phyloP scores from a whole-genome alignment of 805 yeast species.

The Citeromyces matritensis region DNA sequence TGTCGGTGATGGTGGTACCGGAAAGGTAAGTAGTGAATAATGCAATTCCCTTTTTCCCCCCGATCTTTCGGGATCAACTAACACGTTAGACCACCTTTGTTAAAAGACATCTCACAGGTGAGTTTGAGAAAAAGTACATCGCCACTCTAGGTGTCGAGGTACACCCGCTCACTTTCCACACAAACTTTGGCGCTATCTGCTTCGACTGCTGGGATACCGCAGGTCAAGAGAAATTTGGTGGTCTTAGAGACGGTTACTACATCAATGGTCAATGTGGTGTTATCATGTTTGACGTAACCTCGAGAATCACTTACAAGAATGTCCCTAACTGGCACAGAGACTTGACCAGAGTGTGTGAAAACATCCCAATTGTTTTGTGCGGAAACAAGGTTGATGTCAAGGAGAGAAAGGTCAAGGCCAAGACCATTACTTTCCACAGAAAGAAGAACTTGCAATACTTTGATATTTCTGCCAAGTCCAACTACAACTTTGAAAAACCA shows the following conservation, averaged over 20 bases:
- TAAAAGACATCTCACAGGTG: conserved; percentile 99
- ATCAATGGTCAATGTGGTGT: conserved; percentile 99
- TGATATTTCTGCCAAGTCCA: conserved; percentile 98
- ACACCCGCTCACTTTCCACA: conserved; percentile 95
- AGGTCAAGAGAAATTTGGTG: conserved; percentile 99
- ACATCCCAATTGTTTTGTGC: conserved; percentile 96
- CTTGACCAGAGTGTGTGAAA: conserved; percentile 98
- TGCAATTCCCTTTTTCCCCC: neutral
- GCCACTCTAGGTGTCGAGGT: conserved; percentile 99
- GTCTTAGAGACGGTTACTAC: conserved; percentile 98
- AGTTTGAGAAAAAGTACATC: conserved; percentile 95
- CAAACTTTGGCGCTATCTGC: conserved; percentile 97
- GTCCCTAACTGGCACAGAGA: conserved; percentile 99
- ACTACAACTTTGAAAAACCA: conserved; percentile 99
- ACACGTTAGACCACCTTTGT: conserved; percentile 77
- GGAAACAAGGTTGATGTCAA: conserved; percentile 99
- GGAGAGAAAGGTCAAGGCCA: conserved; percentile 99
- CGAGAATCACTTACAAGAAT: conserved; percentile 98
- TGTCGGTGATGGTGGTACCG: conserved; percentile 99
- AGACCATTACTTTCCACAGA: conserved; percentile 99
- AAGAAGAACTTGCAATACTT: conserved; percentile 99
- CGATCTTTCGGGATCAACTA: neutral
- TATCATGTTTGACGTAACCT: conserved; percentile 98
- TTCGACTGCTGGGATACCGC: conserved; percentile 99
- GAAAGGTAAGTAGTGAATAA: conserved; percentile 44